Percentiles rank a stretch among this genome's conserved stretches.
These are phyloP conservation scores for Begonia peltatifolia DNA, from an alignment of 306 rosid species.

Conservation along the genomic window DNA sequence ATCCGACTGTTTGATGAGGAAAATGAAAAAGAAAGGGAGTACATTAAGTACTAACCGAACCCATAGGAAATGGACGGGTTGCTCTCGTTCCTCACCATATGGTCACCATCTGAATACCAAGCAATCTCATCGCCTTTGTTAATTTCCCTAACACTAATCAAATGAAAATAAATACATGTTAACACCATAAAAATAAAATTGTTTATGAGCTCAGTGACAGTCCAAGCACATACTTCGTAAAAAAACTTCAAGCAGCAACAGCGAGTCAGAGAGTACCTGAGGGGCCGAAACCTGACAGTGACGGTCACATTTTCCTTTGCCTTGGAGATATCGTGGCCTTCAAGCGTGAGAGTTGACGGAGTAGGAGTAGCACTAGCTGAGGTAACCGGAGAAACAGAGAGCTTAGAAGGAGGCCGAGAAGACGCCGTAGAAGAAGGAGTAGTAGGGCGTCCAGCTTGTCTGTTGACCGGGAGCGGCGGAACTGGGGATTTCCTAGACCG, in stretches of 20 bases:
- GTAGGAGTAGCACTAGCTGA: constrained; percentile 11
- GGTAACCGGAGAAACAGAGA: constrained; percentile 27
- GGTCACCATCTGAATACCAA: constrained; percentile 82
- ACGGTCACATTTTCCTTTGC: constrained; percentile 77
- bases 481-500: constrained; percentile 46
- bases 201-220: not conserved
- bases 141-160: constrained; percentile 53
- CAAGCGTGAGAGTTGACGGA: constrained; percentile 19
- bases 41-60: constrained; percentile 37
- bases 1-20: too few species aligned
- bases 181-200: not conserved
- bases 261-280: constrained; percentile 31
- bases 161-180: not conserved
- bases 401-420: constrained; percentile 27
- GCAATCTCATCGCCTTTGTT: constrained; percentile 79
- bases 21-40: not conserved
- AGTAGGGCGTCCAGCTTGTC: constrained; percentile 31
- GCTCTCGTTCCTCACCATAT: constrained; percentile 49
- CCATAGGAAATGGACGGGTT: constrained; percentile 57
- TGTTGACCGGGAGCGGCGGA: constrained; percentile 9
- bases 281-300: constrained; percentile 82
- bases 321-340: constrained; percentile 32
- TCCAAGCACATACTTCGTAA: constrained; percentile 1
- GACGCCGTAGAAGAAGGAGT: constrained; percentile 44
- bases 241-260: not conserved